These are phyloP conservation scores for Ogataea trehaloabstinens DNA, from an alignment of 805 yeast species.

Conservation along the genomic window DNA sequence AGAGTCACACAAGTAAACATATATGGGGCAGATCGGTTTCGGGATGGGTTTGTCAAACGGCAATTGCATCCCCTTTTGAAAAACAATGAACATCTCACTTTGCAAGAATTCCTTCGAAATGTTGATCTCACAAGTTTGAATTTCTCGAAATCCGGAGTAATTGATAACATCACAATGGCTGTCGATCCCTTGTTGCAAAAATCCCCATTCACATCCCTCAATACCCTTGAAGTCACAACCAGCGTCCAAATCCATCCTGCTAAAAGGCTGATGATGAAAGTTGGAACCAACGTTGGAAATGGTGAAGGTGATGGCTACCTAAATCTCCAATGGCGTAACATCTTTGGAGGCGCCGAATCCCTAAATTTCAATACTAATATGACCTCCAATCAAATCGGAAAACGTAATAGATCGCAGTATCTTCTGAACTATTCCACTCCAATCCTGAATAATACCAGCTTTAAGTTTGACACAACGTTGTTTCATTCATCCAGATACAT, in stretches of 20 bases:
- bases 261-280: constrained; percentile 74
- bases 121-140: constrained; percentile 45
- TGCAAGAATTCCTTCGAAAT: constrained; percentile 37
- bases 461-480: constrained; percentile 37
- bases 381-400: constrained; percentile 42
- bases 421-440: constrained; percentile 48
- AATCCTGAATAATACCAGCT: constrained; percentile 38
- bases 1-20: constrained; percentile 44
- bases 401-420: constrained; percentile 50
- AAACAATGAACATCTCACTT: constrained; percentile 33
- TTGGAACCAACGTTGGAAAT: constrained; percentile 95
- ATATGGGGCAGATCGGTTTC: constrained; percentile 42
- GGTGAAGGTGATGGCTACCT: constrained; percentile 96
- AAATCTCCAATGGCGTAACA: constrained; percentile 60
- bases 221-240: constrained; percentile 28
- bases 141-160: constrained; percentile 41
- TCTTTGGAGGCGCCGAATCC: constrained; percentile 58
- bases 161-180: constrained; percentile 40
- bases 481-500: constrained; percentile 44
- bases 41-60: constrained; percentile 42
- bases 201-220: constrained; percentile 17
- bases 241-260: constrained; percentile 45
- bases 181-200: constrained; percentile 24
- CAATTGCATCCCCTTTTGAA: constrained; percentile 48
- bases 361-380: constrained; percentile 45